Evolutionary conservation across 192 early-diverging fungal genomes (phyloP).

Genomic region (Linderina pennispora): DNA sequence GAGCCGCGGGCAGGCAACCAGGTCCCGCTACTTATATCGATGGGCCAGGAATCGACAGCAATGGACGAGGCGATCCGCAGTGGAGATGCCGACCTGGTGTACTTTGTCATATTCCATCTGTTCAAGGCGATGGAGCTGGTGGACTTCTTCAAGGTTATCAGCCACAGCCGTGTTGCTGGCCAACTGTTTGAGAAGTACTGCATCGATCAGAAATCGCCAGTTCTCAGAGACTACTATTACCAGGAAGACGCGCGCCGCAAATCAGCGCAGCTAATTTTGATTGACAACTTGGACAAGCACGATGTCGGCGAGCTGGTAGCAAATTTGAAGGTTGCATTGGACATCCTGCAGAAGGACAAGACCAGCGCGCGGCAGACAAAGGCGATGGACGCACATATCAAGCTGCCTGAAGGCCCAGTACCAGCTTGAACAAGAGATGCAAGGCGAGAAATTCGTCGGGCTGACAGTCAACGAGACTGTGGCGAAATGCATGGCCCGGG

Average conservation of each 20-base stretch:
- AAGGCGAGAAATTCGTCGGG: slow-evolving; percentile 56
- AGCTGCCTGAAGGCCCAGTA: slow-evolving; percentile 65
- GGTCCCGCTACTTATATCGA: slow-evolving; percentile 88
- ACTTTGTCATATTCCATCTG: slow-evolving; percentile 85
- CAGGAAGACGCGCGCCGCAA: slow-evolving; percentile 77
- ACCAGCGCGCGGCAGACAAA: slow-evolving; percentile 66
- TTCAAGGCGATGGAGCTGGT: slow-evolving; percentile 74
- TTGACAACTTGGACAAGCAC: slow-evolving; percentile 20
- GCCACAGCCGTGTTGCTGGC: slow-evolving; percentile 74
- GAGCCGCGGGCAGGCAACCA: slow-evolving; percentile 92
- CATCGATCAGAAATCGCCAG: slow-evolving; percentile 62
- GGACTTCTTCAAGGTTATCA: slow-evolving; percentile 88
- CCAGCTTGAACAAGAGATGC: slow-evolving; percentile 66
- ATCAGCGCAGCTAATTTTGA: slow-evolving; percentile 56
- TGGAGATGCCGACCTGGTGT: slow-evolving; percentile 94
- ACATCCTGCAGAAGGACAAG: slow-evolving; percentile 71
- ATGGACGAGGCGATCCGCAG: slow-evolving; percentile 88
- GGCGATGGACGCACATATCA: slow-evolving; percentile 50
- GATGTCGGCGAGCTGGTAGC: slow-evolving; percentile 56
- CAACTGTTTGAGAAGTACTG: slow-evolving; percentile 83
- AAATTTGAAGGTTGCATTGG: slow-evolving; percentile 65
- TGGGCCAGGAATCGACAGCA: slow-evolving; percentile 86
- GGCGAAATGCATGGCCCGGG: slow-evolving; percentile 66
- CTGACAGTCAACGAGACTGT: slow-evolving; percentile 82
- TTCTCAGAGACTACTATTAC: slow-evolving; percentile 93